Evolutionary conservation across 306 rosid genomes (phyloP), one percentile per base, ranked within the genome.

Genomic region (Arachis stenosperma): DNA sequence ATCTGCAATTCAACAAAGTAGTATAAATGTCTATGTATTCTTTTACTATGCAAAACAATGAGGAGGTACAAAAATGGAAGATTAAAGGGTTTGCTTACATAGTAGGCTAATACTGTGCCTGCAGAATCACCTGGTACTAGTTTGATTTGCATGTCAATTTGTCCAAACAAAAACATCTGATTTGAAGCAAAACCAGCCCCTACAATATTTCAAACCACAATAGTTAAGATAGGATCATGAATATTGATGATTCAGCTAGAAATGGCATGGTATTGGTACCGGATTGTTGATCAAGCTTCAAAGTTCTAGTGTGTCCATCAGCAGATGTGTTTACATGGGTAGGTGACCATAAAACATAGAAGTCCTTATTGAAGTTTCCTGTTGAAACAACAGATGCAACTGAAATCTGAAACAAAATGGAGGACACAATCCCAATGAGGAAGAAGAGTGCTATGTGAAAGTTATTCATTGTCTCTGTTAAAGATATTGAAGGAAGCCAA

Each of bases 121-220:
- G 98, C 96, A 30, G 98, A 93, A 89, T 84, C 65, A 6, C 98
- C 92, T 11, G 96, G 92, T 70, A 91, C 86, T 56, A 93, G 84
- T 74, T 91, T 93, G 59, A 93, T 91, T 81, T 89, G 89, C 98
- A 93, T 88, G 86, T 93, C 94, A 76, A 93, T 79, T 79, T 89
- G 80, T 41, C 98, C 97, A 61, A 91, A 93, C 63, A 93, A 78
- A 72, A 93, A 93, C 98, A 85, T 89, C 73, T 89, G 84, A 62
- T 87, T 91, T 3, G 97, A 89, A 81, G 92, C 88, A 86, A 89
- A 87, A 73, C 91, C 98, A 69, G 96, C 61, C 58, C 98, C 98
- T 89, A 54, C 33, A 77, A 33, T 3, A 51, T 72, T 13, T 51
- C 75, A 69, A 59, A 66, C 33, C 73, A 61, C 8, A 57, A 37